These are phyloP conservation scores for Penicillium daleae DNA, from an alignment of 495 filamentous ascomycete genomes.

Conservation along the genomic window DNA sequence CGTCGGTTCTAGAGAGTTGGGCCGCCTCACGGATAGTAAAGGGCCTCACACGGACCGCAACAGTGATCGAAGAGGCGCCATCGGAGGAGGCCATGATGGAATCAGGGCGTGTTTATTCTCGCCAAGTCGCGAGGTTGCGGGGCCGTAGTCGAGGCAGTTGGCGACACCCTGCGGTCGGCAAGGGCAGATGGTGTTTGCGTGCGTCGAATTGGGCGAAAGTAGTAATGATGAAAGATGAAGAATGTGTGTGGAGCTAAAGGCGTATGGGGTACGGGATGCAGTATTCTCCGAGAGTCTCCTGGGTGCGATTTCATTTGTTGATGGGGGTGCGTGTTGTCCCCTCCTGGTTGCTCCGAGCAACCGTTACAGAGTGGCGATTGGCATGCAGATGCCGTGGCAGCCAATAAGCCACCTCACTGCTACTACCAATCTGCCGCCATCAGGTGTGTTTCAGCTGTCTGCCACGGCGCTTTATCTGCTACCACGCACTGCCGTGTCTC, in stretches of 20 bases:
- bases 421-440: background rate
- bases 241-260: conserved; percentile 35
- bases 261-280: conserved; percentile 35
- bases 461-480: background rate
- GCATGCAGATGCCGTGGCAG: conserved; percentile 12
- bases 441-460: conserved; percentile 15
- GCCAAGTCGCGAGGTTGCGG: conserved; percentile 24
- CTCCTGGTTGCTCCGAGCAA: conserved; percentile 46
- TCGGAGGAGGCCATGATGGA: conserved; percentile 56
- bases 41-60: conserved; percentile 84
- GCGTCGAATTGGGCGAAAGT: conserved; percentile 21
- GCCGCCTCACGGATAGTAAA: conserved; percentile 76
- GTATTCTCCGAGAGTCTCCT: conserved; percentile 38
- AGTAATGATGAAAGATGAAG: conserved; percentile 30
- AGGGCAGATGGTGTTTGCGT: conserved; percentile 18
- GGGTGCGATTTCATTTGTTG: conserved; percentile 42
- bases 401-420: background rate
- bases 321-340: conserved; percentile 35
- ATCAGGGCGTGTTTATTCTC: conserved; percentile 17
- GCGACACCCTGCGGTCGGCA: conserved; percentile 31
- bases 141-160: conserved; percentile 28
- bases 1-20: conserved; percentile 74
- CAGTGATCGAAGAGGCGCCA: conserved; percentile 72
- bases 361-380: conserved; percentile 22
- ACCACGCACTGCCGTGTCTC: conserved; percentile 10